Evolutionary conservation across 257 asterid species (phyloP).

Genomic region (Jacaranda mimosifolia): DNA sequence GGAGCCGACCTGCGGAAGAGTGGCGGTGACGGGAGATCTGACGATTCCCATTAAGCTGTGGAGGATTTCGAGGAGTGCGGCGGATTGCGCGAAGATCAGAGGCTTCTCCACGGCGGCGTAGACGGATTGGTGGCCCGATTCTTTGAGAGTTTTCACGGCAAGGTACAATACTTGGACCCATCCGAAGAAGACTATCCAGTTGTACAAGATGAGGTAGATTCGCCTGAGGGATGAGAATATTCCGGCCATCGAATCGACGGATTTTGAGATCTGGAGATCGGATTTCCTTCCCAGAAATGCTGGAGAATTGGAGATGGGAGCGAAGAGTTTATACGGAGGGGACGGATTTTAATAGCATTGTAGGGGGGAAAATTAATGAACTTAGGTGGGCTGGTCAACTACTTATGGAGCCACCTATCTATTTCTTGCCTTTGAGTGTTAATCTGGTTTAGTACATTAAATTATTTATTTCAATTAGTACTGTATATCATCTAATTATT

Average conservation of each 20-base stretch:
- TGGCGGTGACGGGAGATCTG: conserved; percentile 92
- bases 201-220: conserved; percentile 75
- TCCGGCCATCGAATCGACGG: conserved; percentile 63
- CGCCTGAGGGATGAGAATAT: conserved; percentile 59
- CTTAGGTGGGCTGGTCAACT: conserved; percentile 45
- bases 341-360: neutral
- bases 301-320: neutral
- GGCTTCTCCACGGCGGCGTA: conserved; percentile 86
- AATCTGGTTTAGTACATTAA: no score
- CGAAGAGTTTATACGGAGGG: neutral
- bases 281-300: neutral
- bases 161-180: conserved; percentile 89
- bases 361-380: conserved; percentile 25
- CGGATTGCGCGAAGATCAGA: conserved; percentile 81
- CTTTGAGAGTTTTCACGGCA: conserved; percentile 59
- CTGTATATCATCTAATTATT: no score
- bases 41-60: conserved; percentile 74
- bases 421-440: neutral
- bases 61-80: conserved; percentile 80
- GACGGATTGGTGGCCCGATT: conserved; percentile 76
- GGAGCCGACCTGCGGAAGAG: conserved; percentile 87
- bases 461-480: no score
- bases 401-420: neutral
- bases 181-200: conserved; percentile 82
- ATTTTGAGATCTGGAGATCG: neutral